phyloP scores from a whole-genome alignment of 495 filamentous ascomycete species.

The Hyaloscypha variabilis region DNA sequence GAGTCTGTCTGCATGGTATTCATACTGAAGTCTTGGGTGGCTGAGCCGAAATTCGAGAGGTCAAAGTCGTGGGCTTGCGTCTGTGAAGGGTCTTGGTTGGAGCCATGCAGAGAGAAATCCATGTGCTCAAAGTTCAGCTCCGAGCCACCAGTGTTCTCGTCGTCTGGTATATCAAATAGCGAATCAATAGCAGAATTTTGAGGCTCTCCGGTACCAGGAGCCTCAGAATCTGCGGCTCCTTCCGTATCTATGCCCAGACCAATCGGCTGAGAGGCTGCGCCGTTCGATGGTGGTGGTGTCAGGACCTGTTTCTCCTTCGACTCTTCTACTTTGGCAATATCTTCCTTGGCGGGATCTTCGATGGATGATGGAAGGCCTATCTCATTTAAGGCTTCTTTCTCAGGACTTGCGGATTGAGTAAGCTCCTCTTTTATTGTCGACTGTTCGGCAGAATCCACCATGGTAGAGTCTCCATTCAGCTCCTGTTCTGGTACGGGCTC shows the following conservation, averaged over 20 bases:
- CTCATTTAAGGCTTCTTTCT: background rate
- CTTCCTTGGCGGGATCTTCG: conserved; percentile 20
- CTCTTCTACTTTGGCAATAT: background rate
- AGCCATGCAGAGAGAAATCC: conserved; percentile 19
- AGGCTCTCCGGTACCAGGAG: conserved; percentile 5
- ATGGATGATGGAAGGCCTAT: background rate
- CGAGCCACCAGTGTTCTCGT: conserved; percentile 14
- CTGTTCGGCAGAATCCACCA: background rate
- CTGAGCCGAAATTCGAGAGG: conserved; percentile 29
- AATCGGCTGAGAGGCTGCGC: conserved; percentile 13
- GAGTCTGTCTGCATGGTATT: conserved; percentile 15
- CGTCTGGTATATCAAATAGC: conserved; percentile 27
- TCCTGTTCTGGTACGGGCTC: conserved; percentile 7
- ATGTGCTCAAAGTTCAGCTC: conserved; percentile 27
- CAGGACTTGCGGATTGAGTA: background rate
- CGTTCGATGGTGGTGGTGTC: conserved; percentile 19
- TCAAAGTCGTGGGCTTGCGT: conserved; percentile 29
- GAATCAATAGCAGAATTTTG: conserved; percentile 24
- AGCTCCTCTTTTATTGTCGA: conserved; percentile 17
- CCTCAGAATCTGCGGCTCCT: conserved; percentile 1
- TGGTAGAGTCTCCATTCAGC: conserved; percentile 2
- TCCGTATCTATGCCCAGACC: conserved; percentile 26
- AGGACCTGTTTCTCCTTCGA: conserved; percentile 15
- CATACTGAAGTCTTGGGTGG: conserved; percentile 29
- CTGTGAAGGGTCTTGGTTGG: conserved; percentile 19